phyloP scores from a whole-genome alignment of 352 stramenopile species.

The Globisporangium nagaii region DNA sequence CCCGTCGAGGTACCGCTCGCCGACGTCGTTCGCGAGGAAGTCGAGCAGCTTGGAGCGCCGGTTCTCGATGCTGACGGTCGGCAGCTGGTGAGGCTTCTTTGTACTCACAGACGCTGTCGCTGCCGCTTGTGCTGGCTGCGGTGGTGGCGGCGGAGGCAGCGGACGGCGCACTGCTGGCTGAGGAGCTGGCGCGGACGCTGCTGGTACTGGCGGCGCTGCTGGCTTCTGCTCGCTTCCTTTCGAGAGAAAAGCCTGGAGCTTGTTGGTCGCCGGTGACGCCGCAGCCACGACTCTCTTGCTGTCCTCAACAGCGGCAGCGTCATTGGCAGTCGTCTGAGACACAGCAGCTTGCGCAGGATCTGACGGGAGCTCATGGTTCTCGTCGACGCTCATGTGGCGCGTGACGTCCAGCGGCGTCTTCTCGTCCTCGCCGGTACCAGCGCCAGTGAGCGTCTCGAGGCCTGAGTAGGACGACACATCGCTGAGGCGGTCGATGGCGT shows the following conservation, averaged over 20 bases:
- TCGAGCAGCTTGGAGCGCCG: constrained; percentile 63
- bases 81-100: not conserved
- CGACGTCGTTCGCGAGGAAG: constrained; percentile 69
- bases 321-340: not conserved
- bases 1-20: constrained; percentile 57
- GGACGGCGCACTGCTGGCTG: not conserved
- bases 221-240: constrained; percentile 13
- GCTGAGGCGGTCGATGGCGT: constrained; percentile 46
- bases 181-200: too few species aligned
- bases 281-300: not conserved
- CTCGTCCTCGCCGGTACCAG: too few species aligned
- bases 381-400: constrained; percentile 3
- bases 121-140: not conserved
- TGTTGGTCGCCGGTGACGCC: constrained; percentile 14
- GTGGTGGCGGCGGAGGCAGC: not conserved
- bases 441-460: constrained; percentile 9
- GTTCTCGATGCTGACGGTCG: constrained; percentile 18
- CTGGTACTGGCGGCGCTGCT: too few species aligned
- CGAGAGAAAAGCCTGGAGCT: constrained; percentile 40
- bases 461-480: constrained; percentile 29
- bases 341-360: too few species aligned
- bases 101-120: not conserved
- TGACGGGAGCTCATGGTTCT: not conserved
- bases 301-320: not conserved
- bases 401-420: not conserved